A percentile compares a stretch with the other conserved stretches of the same genome.
Conservation (phyloP, 2,329 filamentous ascomycete species). For the Fusarium camptoceras region DNA sequence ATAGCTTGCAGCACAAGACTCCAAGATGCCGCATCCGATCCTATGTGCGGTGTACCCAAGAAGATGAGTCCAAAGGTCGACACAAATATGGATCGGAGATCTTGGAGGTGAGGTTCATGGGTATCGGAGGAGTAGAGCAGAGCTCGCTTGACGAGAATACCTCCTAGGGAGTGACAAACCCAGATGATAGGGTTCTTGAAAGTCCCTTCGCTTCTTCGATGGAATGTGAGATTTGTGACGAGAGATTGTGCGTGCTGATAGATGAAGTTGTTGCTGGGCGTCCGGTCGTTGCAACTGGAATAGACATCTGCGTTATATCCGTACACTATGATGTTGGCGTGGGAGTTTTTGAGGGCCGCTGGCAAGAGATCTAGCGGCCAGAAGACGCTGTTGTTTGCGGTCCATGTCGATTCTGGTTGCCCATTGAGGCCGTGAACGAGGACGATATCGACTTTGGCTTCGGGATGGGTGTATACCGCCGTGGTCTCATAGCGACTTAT, state of each 20-base stretch:
- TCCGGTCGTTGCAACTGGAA: constrained; percentile 60
- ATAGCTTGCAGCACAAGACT: constrained; percentile 75
- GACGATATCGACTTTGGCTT: constrained; percentile 72
- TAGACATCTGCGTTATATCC: constrained; percentile 79
- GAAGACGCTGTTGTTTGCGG: constrained; percentile 67
- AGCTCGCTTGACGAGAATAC: constrained; percentile 77
- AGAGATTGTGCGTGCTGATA: constrained; percentile 78
- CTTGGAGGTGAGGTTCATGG: constrained; percentile 68
- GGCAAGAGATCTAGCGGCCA: constrained; percentile 79
- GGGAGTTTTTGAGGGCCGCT: constrained; percentile 64
- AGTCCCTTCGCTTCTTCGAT: constrained; percentile 69
- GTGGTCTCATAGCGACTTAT: constrained; percentile 67
- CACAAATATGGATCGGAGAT: constrained; percentile 75
- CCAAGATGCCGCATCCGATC: constrained; percentile 76
- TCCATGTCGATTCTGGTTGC: constrained; percentile 73
- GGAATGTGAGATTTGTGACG: constrained; percentile 70
- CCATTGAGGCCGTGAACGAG: constrained; percentile 80
- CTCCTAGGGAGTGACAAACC: constrained; percentile 79
- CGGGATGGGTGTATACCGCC: constrained; percentile 68
- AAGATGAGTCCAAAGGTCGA: constrained; percentile 83
- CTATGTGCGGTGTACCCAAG: constrained; percentile 80
- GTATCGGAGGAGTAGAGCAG: constrained; percentile 75
- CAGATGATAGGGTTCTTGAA: constrained; percentile 77
- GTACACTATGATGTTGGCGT: constrained; percentile 76
- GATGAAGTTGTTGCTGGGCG: constrained; percentile 74